Evolutionary conservation across 1,139 yeast genomes (phyloP).

Genomic region (Taphrina deformans): DNA sequence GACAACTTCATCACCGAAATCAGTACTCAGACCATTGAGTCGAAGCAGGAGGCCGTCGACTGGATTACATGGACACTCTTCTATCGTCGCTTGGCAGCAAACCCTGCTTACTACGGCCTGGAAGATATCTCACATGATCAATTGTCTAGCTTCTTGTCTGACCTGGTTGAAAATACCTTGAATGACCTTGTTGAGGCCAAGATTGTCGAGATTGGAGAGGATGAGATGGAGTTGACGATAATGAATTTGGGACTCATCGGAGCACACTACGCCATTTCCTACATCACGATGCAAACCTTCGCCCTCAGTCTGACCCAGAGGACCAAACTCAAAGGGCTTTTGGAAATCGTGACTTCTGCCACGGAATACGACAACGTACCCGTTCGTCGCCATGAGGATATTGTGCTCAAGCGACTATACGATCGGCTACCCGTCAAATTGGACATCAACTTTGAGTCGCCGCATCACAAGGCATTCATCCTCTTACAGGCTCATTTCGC

Average conservation of each 20-base stretch:
- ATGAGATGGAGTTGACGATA: conserved; percentile 55
- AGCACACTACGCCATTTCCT: conserved; percentile 66
- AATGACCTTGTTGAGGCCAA: conserved; percentile 63
- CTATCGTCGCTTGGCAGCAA: conserved; percentile 72
- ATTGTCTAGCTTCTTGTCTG: conserved; percentile 77
- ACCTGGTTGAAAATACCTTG: conserved; percentile 71
- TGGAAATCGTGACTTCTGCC: conserved; percentile 68
- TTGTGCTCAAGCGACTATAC: conserved; percentile 54
- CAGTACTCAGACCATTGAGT: conserved; percentile 60
- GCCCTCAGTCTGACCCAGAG: conserved; percentile 56
- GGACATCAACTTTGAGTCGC: conserved; percentile 46
- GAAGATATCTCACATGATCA: conserved; percentile 64
- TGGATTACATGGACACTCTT: conserved; percentile 85
- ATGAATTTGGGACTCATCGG: conserved; percentile 73
- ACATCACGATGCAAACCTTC: conserved; percentile 63
- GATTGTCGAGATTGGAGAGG: conserved; percentile 60
- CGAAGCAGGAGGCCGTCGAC: conserved; percentile 83
- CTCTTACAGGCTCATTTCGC: conserved; percentile 80
- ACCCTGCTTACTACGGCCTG: conserved; percentile 87
- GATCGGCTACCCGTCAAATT: conserved; percentile 63
- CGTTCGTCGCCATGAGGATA: conserved; percentile 61
- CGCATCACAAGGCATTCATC: conserved; percentile 69
- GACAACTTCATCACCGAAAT: conserved; percentile 75
- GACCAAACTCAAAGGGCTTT: conserved; percentile 60
- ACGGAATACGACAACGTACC: conserved; percentile 67